These are phyloP conservation scores for Hyphopichia khmerensis DNA, from an alignment of 1,139 yeast species.

Conservation along the genomic window DNA sequence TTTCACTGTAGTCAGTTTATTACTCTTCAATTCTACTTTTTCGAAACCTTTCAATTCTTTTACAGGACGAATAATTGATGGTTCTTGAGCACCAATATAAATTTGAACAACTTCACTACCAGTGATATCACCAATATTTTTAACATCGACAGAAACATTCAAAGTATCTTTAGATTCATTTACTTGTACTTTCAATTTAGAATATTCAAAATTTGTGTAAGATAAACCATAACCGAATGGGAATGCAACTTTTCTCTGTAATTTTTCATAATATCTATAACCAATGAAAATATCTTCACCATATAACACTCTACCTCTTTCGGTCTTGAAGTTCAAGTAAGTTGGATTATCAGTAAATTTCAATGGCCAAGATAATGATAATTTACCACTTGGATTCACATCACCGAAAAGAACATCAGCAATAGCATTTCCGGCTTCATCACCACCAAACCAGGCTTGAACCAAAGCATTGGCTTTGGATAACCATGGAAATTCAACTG, in stretches of 20 bases:
- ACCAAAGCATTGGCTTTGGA: slow-evolving; percentile 45
- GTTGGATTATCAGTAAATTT: slow-evolving; percentile 44
- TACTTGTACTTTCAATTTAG: slow-evolving; percentile 12
- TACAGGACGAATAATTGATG: slow-evolving; percentile 48
- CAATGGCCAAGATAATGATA: slow-evolving; percentile 45
- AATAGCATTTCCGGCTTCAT: slow-evolving; percentile 23
- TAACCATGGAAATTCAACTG: slow-evolving; percentile 61
- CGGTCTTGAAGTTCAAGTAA: slow-evolving; percentile 32
- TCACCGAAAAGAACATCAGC: slow-evolving; percentile 26
- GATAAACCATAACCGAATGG: slow-evolving; percentile 66
- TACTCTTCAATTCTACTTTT: slow-evolving; percentile 45
- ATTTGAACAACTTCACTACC: slow-evolving; percentile 51
- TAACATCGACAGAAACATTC: slow-evolving; percentile 34
- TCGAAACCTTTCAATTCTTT: slow-evolving; percentile 59
- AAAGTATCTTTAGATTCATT: slow-evolving; percentile 12
- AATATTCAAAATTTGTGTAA: slow-evolving; percentile 44
- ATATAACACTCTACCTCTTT: slow-evolving; percentile 53
- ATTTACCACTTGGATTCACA: slow-evolving; percentile 28
- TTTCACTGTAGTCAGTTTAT: slow-evolving; percentile 35
- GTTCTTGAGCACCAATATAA: slow-evolving; percentile 37
- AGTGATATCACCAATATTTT: slow-evolving; percentile 37
- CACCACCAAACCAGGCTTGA: slow-evolving; percentile 49
- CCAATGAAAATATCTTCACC: slow-evolving; percentile 61
- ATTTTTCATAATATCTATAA: slow-evolving; percentile 56
- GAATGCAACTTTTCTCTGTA: slow-evolving; percentile 45